A percentile compares a stretch with the other conserved stretches of the same genome.
Conservation (phyloP, 495 filamentous ascomycete genomes). For the Aspergillus panamensis region DNA sequence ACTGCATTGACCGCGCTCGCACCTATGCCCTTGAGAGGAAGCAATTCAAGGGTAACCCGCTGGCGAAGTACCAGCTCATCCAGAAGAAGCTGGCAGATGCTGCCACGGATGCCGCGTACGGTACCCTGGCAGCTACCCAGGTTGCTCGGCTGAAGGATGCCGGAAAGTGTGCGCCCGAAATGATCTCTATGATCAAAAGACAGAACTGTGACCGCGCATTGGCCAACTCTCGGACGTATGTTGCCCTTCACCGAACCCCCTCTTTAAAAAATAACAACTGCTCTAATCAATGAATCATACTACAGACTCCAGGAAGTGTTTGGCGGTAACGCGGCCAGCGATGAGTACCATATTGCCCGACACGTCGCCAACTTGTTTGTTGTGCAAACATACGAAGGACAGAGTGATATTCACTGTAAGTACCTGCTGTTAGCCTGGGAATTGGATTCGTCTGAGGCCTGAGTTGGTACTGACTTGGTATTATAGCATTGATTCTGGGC, state of each 20-base stretch:
- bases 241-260: conserved; percentile 12
- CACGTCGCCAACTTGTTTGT: conserved; percentile 97
- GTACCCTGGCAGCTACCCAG: conserved; percentile 79
- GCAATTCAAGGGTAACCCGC: conserved; percentile 93
- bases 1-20: conserved; percentile 75
- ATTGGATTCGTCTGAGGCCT: not conserved
- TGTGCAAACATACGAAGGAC: conserved; percentile 95
- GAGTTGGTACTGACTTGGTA: conserved; percentile 20
- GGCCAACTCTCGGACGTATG: conserved; percentile 68
- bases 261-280: not conserved
- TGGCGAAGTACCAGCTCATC: conserved; percentile 96
- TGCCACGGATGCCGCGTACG: conserved; percentile 84
- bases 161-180: conserved; percentile 83
- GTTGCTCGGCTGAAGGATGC: conserved; percentile 91
- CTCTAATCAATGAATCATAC: conserved; percentile 12
- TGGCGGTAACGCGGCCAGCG: conserved; percentile 93
- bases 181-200: conserved; percentile 98
- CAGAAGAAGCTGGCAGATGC: conserved; percentile 98
- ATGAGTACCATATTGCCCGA: conserved; percentile 91
- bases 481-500: conserved; percentile 60
- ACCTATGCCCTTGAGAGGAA: conserved; percentile 86
- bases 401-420: conserved; percentile 94
- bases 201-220: conserved; percentile 96
- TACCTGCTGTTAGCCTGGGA: conserved; percentile 10
- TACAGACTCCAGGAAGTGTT: conserved; percentile 85